phyloP scores from a whole-genome alignment of 2,329 filamentous ascomycete species.

The Aspergillus nomiae region DNA sequence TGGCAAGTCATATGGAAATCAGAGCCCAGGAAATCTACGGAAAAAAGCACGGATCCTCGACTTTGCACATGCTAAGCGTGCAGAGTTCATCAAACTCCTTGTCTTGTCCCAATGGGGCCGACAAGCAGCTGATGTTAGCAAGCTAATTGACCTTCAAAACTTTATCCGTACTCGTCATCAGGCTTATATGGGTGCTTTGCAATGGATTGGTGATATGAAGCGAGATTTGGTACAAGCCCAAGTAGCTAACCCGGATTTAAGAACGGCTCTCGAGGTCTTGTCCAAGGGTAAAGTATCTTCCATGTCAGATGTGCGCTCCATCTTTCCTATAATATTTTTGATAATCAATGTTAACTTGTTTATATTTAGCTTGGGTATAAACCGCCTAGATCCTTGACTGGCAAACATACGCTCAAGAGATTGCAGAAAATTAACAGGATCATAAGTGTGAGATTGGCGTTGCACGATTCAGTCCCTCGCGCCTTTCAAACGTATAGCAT shows the following conservation, averaged over 20 bases:
- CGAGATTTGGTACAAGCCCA: conserved; percentile 70
- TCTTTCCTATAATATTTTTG: conserved; percentile 3
- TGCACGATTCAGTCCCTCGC: conserved; percentile 80
- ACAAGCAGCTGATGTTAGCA: conserved; percentile 75
- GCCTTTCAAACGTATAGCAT: conserved; percentile 78
- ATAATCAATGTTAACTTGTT: conserved; percentile 20
- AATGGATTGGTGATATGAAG: conserved; percentile 71
- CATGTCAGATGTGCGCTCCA: conserved; percentile 71
- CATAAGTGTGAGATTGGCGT: conserved; percentile 77
- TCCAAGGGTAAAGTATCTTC: conserved; percentile 74
- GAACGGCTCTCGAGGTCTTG: conserved; percentile 82
- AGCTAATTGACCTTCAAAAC: conserved; percentile 81
- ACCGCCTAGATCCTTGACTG: conserved; percentile 68
- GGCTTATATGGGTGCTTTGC: conserved; percentile 62
- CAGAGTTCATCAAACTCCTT: conserved; percentile 88
- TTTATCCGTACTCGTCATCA: conserved; percentile 68
- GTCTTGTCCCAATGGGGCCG: conserved; percentile 90
- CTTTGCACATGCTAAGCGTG: conserved; percentile 77
- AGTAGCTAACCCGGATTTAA: conserved; percentile 85
- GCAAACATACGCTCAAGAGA: conserved; percentile 71
- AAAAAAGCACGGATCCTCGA: conserved; percentile 77
- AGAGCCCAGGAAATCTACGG: conserved; percentile 61
- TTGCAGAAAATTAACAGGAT: conserved; percentile 81
- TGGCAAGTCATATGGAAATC: conserved; percentile 37
- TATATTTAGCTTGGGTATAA: conserved; percentile 70